Conservation (phyloP, 2,329 filamentous ascomycete species). For the Byssochlamys sp. region DNA sequence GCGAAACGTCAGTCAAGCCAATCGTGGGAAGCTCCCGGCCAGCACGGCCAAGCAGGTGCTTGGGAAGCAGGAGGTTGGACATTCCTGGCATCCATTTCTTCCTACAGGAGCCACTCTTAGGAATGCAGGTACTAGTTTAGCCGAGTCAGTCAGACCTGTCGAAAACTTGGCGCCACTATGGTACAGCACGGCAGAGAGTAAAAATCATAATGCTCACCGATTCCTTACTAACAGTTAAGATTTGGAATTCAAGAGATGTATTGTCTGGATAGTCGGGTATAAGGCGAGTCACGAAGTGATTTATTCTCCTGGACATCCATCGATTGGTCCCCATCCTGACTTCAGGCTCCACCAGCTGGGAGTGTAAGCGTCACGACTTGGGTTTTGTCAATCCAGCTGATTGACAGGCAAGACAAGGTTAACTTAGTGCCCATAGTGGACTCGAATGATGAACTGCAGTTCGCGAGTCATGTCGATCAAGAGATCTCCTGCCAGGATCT, state of each 20-base stretch:
- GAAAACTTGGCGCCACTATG: neutral
- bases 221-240: neutral
- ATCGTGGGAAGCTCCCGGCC: conserved; percentile 11
- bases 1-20: conserved; percentile 8
- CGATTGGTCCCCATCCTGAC: neutral
- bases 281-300: neutral
- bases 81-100: conserved; percentile 13
- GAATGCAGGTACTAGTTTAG: conserved; percentile 27
- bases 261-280: neutral
- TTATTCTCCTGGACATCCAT: neutral
- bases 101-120: conserved; percentile 17
- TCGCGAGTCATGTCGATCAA: conserved; percentile 3
- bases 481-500: neutral
- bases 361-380: conserved; percentile 29
- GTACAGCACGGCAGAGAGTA: neutral
- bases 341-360: conserved; percentile 1
- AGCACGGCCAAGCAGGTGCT: neutral
- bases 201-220: neutral
- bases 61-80: conserved; percentile 12
- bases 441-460: conserved; percentile 1
- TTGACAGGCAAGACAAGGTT: conserved; percentile 6
- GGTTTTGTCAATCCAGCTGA: neutral
- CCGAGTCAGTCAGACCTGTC: conserved; percentile 19
- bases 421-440: conserved; percentile 8
- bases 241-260: neutral